A percentile compares a stretch with the other conserved stretches of the same genome.
Conservation (phyloP, 441 rosid genomes). For the Bocquillonia castaneifolia region DNA sequence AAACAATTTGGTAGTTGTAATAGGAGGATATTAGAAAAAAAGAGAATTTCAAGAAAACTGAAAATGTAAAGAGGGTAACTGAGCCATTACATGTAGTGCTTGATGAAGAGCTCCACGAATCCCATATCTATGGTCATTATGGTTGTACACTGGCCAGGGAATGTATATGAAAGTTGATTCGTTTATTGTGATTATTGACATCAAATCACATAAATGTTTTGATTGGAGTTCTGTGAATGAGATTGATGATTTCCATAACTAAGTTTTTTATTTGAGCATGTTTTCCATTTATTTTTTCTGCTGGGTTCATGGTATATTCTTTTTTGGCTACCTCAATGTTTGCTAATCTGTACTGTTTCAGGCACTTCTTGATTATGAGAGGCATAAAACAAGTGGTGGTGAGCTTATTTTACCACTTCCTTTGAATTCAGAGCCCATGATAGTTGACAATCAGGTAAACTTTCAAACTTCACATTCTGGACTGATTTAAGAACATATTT, state of each 20-base stretch:
- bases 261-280: neutral
- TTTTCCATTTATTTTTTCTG: neutral
- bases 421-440: conserved; percentile 35
- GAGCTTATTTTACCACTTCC: conserved; percentile 48
- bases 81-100: neutral
- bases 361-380: conserved; percentile 82
- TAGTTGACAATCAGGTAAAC: conserved; percentile 51
- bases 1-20: too few species aligned
- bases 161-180: neutral
- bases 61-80: neutral
- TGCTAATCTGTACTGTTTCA: conserved; percentile 25
- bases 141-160: neutral
- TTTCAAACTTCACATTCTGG: neutral
- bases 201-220: neutral
- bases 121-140: too few species aligned
- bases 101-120: neutral
- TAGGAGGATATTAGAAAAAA: neutral
- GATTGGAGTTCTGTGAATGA: neutral
- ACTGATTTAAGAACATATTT: neutral
- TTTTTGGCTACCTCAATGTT: neutral
- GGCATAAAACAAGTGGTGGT: conserved; percentile 45
- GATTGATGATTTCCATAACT: neutral
- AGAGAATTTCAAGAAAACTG: neutral
- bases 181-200: neutral
- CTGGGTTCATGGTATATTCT: neutral